Conservation (phyloP, 345 rosid genomes). For the Microcos paniculata region DNA sequence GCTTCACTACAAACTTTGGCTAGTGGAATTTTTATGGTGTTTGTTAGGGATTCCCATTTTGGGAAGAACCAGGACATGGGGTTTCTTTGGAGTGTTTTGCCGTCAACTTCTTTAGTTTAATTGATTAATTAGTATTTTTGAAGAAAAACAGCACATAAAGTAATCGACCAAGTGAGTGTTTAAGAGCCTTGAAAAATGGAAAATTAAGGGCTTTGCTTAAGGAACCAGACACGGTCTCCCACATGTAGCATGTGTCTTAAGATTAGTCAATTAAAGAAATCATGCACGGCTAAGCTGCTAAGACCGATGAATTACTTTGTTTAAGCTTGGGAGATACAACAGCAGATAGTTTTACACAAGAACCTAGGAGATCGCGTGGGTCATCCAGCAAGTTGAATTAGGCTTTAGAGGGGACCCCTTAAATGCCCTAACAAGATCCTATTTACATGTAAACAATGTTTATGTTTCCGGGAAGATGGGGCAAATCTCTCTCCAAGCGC, state of each 20-base stretch:
- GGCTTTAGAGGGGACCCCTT: constrained; percentile 13
- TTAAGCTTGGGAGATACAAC: neutral
- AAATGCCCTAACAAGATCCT: constrained; percentile 42
- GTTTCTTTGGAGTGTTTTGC: constrained; percentile 24
- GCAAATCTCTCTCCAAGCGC: constrained; percentile 16
- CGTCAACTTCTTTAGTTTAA: constrained; percentile 26
- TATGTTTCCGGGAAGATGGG: neutral
- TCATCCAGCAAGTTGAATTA: constrained; percentile 15
- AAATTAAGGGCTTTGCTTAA: constrained; percentile 14
- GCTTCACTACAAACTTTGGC: constrained; percentile 12
- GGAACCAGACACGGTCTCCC: constrained; percentile 74
- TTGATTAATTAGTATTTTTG: neutral
- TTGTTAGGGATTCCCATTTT: constrained; percentile 17
- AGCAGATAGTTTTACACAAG: constrained; percentile 25
- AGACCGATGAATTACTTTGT: constrained; percentile 34
- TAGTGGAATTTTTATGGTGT: neutral
- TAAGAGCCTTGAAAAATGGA: constrained; percentile 25
- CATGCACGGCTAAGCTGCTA: constrained; percentile 17
- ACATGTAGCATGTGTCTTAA: constrained; percentile 70
- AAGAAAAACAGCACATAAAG: neutral
- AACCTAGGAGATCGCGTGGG: constrained; percentile 49
- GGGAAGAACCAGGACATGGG: neutral
- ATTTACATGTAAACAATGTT: constrained; percentile 31
- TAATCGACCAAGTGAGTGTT: constrained; percentile 15
- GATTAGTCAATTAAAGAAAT: constrained; percentile 40